These are phyloP conservation scores for Priceomyces haplophilus DNA, from an alignment of 805 yeast species.

Conservation along the genomic window DNA sequence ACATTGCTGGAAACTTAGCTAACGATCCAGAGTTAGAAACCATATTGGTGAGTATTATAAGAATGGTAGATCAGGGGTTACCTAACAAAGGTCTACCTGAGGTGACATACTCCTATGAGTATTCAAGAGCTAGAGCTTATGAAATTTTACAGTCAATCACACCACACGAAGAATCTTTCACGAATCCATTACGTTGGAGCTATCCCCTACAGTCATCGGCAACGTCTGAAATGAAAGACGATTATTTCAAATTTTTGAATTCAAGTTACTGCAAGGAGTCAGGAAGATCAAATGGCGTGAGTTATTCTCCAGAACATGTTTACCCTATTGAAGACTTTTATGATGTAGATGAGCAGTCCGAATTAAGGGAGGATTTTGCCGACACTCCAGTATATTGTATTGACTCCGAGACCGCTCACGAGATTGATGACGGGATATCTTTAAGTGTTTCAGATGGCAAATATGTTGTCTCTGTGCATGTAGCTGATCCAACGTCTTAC, in stretches of 20 bases:
- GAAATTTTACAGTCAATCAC: slow-evolving; percentile 35
- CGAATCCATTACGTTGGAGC: slow-evolving; percentile 55
- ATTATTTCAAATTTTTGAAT: slow-evolving; percentile 35
- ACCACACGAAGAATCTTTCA: slow-evolving; percentile 20
- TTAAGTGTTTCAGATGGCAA: slow-evolving; percentile 33
- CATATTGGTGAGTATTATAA: slow-evolving; percentile 35
- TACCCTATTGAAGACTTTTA: slow-evolving; percentile 20
- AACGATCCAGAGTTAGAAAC: slow-evolving; percentile 49
- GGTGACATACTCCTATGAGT: slow-evolving; percentile 31
- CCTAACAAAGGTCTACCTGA: slow-evolving; percentile 1
- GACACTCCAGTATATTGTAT: slow-evolving; percentile 70
- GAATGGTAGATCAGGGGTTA: slow-evolving; percentile 22
- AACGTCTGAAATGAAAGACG: slow-evolving; percentile 43
- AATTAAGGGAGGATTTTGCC: slow-evolving; percentile 38
- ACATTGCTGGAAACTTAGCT: slow-evolving; percentile 51
- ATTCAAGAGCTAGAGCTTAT: slow-evolving; percentile 53
- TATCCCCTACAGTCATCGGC: slow-evolving; percentile 44
- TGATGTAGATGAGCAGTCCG: slow-evolving; percentile 26
- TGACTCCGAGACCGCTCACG: slow-evolving; percentile 76
- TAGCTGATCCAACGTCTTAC: slow-evolving; percentile 84
- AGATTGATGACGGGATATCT: slow-evolving; percentile 91
- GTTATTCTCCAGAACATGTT: neutral
- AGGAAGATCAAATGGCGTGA: neutral
- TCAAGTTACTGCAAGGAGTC: neutral
- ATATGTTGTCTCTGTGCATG: slow-evolving; percentile 59